These are phyloP conservation scores for Pezicula neosporulosa DNA, from an alignment of 2,329 filamentous ascomycete species.

Conservation along the genomic window DNA sequence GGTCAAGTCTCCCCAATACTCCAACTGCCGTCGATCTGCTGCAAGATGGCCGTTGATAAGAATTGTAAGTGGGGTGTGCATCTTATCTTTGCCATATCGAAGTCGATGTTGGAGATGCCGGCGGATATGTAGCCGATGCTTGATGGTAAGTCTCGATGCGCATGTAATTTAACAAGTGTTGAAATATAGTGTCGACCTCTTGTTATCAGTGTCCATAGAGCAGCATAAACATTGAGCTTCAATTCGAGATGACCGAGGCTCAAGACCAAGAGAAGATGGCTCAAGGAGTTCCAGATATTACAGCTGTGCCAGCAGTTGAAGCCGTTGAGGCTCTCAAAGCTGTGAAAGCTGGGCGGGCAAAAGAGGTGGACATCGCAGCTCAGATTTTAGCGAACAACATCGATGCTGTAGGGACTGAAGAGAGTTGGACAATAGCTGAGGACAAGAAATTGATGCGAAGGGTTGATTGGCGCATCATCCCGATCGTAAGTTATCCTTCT, in stretches of 20 bases:
- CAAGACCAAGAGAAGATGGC: background rate
- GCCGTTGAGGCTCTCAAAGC: constrained; percentile 20
- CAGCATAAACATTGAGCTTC: no score
- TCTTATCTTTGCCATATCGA: background rate
- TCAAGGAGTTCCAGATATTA: background rate
- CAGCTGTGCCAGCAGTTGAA: background rate
- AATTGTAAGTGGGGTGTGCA: background rate
- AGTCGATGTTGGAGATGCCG: background rate
- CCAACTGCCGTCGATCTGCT: background rate
- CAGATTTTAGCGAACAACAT: constrained; percentile 23
- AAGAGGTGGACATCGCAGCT: constrained; percentile 24
- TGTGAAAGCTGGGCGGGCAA: constrained; percentile 20
- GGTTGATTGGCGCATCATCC: constrained; percentile 7
- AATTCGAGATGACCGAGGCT: background rate
- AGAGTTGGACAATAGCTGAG: constrained; percentile 11
- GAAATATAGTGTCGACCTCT: no score
- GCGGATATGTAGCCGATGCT: background rate
- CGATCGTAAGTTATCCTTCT: constrained; percentile 3
- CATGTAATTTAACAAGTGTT: background rate
- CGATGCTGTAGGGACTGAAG: constrained; percentile 9
- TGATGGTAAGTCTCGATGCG: background rate
- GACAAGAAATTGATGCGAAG: constrained; percentile 12
- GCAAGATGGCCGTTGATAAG: constrained; percentile 1
- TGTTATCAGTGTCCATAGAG: no score
- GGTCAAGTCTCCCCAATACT: no score